Percentiles rank a stretch among this genome's conserved stretches.
Evolutionary conservation across 2,329 filamentous ascomycete genomes (phyloP).

Genomic region (Fusarium sp.): DNA sequence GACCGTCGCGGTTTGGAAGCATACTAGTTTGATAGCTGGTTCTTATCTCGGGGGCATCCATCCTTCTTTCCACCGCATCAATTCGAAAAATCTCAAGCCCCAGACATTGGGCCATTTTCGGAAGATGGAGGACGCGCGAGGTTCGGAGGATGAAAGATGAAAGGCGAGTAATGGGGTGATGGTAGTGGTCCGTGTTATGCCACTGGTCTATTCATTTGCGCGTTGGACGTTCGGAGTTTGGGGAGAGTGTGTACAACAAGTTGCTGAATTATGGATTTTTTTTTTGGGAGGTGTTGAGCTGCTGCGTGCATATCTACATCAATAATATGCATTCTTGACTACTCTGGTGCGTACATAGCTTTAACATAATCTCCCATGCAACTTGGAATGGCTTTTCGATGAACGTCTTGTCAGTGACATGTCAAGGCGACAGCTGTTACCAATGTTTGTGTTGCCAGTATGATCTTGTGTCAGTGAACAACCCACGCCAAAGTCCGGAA

Average conservation of each 20-base stretch:
- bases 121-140: background rate
- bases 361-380: background rate
- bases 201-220: background rate
- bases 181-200: background rate
- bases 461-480: background rate
- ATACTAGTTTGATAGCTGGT: background rate
- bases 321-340: background rate
- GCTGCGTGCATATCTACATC: background rate
- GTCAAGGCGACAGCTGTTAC: background rate
- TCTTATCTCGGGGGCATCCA: no score
- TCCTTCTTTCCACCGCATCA: background rate
- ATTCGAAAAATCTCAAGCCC: background rate
- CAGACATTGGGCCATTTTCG: background rate
- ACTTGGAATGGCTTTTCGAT: background rate
- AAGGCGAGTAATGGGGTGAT: background rate
- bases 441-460: background rate
- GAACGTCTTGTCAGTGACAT: background rate
- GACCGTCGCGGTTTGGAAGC: fast-evolving
- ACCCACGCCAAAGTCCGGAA: background rate
- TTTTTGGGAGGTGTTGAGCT: background rate
- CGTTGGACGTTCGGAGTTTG: background rate
- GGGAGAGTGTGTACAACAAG: background rate
- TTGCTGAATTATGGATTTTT: background rate
- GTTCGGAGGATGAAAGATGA: background rate
- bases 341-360: background rate